Base-by-base conservation (phyloP, 2,329 filamentous ascomycete genomes). In the Cryphonectria parasitica region DNA sequence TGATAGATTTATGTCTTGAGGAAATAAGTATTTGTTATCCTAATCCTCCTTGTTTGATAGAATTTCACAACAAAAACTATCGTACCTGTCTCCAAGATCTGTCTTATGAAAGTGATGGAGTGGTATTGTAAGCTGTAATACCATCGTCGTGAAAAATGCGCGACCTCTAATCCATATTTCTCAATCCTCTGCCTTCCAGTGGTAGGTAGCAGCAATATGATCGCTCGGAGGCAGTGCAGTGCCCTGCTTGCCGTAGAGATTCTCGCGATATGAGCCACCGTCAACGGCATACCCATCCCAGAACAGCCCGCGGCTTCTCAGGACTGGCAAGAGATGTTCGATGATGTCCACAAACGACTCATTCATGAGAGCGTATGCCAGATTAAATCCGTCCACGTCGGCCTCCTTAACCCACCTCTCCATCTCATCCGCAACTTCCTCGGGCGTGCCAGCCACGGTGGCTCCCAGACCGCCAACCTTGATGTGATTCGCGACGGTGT, bases 331-430 rank as follows among this genome's bases (percentile, higher is more conserved):
- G 8, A 92, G 78, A 1, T 90, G 81, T 36, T 92, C 88, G 56
- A 89, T 86, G 17, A 92, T 88, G 73, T 92, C 90, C 71, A 89
- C 86, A 79, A 92, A 92, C 0, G 89, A 89, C 69, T 88, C 86
- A 0, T 90, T 90, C 75, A 90, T 90, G n/a, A 91, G 80, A 0
- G 88, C 87, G 73, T 92, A 92, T 1, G 88, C 88, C 84, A 72
- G 43, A 11, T 72, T 72, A 56, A 72, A 72, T 0, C 71, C 71
- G n/a, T 72, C 71, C 22, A 72, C 61, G 17, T 72, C 71, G 1
- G 71, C 68, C 62, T 72, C 71, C 3, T 28, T 43, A 3, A 72
- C 71, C 71, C 71, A 72, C 52, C 71, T 61, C 39, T 72, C 68
- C 71, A 72, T 70, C 68, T 72, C 71, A 34, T 72, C 71, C 1